Evolutionary conservation across 768 basidiomycete species (phyloP).

Genomic region (Nevesoporus exiguus): DNA sequence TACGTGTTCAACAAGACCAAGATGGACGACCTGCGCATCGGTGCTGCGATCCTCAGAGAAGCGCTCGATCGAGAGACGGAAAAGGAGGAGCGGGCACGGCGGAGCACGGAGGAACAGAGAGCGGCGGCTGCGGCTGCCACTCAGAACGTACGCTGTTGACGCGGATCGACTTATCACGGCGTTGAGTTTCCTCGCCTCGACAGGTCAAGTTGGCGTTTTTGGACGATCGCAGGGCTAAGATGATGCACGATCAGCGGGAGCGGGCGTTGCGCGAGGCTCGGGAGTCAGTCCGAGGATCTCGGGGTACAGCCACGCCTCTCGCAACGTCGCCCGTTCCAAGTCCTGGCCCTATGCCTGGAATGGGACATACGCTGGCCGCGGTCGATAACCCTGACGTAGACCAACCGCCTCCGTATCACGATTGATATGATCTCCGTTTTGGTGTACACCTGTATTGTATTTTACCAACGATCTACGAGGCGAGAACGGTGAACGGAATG

Average conservation of each 20-base stretch:
- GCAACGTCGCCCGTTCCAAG: neutral
- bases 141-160: conserved; percentile 44
- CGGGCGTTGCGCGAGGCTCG: conserved; percentile 45
- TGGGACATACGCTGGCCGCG: conserved; percentile 16
- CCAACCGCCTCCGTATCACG: conserved; percentile 21
- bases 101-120: conserved; percentile 55
- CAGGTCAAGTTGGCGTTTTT: conserved; percentile 78
- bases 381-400: conserved; percentile 12
- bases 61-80: conserved; percentile 48
- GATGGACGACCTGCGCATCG: conserved; percentile 56
- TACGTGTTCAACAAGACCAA: conserved; percentile 58
- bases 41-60: conserved; percentile 64
- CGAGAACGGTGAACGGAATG: neutral
- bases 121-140: conserved; percentile 51
- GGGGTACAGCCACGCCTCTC: neutral
- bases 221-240: conserved; percentile 68
- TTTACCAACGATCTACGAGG: neutral
- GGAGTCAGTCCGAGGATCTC: conserved; percentile 21
- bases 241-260: conserved; percentile 56
- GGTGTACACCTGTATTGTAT: conserved; percentile 4
- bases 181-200: neutral
- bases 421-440: conserved; percentile 1
- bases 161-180: neutral
- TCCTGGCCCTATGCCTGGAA: conserved; percentile 23
- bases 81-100: conserved; percentile 47